Conservation (phyloP, 2,329 filamentous ascomycete genomes). For the Penicillium sp. region DNA sequence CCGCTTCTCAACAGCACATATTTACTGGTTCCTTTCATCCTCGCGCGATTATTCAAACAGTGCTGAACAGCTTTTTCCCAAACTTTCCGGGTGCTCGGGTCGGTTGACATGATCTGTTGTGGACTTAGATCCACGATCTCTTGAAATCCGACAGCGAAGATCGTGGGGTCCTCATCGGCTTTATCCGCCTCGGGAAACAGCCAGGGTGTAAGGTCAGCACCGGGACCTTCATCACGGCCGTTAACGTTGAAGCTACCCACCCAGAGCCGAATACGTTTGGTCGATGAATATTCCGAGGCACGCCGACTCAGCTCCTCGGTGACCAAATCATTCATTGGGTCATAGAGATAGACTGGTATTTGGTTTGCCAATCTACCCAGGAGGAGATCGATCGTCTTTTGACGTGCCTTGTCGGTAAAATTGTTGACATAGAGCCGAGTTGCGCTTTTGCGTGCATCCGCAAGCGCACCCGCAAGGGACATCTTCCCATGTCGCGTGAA, state of each 20-base stretch:
- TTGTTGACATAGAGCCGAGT: constrained; percentile 96
- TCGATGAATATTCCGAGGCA: constrained; percentile 67
- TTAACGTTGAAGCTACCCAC: constrained; percentile 95
- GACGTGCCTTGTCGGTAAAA: constrained; percentile 85
- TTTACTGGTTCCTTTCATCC: constrained; percentile 61
- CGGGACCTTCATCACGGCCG: constrained; percentile 71
- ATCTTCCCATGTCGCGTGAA: constrained; percentile 94
- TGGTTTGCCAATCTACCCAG: constrained; percentile 82
- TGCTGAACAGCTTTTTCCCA: constrained; percentile 81
- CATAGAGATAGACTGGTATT: constrained; percentile 75
- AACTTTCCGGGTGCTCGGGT: constrained; percentile 73
- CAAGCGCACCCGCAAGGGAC: constrained; percentile 86
- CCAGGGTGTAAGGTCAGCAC: constrained; percentile 80
- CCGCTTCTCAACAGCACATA: constrained; percentile 89
- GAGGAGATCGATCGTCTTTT: constrained; percentile 91
- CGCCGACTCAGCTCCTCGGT: constrained; percentile 66
- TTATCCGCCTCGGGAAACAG: constrained; percentile 60
- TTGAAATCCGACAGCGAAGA: constrained; percentile 89
- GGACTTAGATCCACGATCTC: constrained; percentile 98
- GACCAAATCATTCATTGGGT: constrained; percentile 91
- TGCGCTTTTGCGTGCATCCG: constrained; percentile 92
- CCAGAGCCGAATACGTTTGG: constrained; percentile 70
- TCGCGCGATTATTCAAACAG: constrained; percentile 69
- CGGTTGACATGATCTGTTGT: constrained; percentile 98
- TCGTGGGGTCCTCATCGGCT: constrained; percentile 65